Base-by-base conservation (phyloP, 257 asterid species). In the Ballota nigra region DNA sequence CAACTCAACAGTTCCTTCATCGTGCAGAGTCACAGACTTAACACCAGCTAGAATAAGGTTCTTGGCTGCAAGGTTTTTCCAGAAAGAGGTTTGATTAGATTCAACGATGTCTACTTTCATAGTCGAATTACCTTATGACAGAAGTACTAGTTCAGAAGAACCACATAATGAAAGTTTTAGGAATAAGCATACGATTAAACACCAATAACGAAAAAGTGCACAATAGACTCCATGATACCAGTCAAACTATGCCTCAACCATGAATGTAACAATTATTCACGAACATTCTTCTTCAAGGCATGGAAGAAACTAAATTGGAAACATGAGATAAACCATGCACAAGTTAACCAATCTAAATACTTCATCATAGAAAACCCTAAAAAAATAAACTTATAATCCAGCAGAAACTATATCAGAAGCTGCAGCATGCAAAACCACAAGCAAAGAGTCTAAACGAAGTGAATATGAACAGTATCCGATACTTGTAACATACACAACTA, bases 11-110 rank as follows among this genome's bases (percentile, higher is more conserved):
- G 78, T 49, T 38, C 92, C 92, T 82, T 92, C 97, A 76, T 92
- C 98, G 40, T 92, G 96, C 83, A 92, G 79, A 5, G 95, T 88
- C 84, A 92, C 96, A 70, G 98, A 92, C 86, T 90, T 92, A 66
- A 92, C 96, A 62, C 98, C 98, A 53, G 98, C 98, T 73, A 92
- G 97, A 65, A 92, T 74, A 67, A 92, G 96, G 73, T 90, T 92
- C 83, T 92, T 92, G 10, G 97, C 98, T 92, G 96, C 87, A 80
- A 80, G 24, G 13, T 60, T n/a, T 74, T 49, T 29, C 81, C 79
- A 16, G 65, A 56, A 26, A 29, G 66, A 71, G 62, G 74, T 49
- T 61, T 36, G 18, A 52, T 63, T 45, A 49, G 56, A 71, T 40
- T 15, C 56, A 8, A 29, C 16, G 15, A 70, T 51, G 45, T 45